Base-by-base conservation (phyloP, 768 basidiomycete species). In the Ramaria sp. region DNA sequence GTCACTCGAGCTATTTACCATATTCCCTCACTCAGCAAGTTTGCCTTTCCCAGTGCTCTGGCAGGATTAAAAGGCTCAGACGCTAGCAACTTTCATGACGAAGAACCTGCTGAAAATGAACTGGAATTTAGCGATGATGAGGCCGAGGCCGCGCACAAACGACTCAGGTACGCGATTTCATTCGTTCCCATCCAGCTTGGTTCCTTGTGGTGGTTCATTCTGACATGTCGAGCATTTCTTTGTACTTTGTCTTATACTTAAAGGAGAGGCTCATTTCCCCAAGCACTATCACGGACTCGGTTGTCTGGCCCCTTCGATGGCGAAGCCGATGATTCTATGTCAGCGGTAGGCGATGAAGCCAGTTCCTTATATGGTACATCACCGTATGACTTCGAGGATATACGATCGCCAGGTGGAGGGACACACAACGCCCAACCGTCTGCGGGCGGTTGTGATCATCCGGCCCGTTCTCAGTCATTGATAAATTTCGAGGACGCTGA, bases 81-180 rank as follows among this genome's bases (percentile, higher is more conserved):
- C 63, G 95, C 95, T 20, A 91, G 88, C 64, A 98, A 97, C 66
- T 76, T 92, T 10, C 82, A 92, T 62, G 95, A 98, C 65, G 95
- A 98, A 69, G 95, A 98, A 67, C 85, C 90, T 2, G 88, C 75
- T 1, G 92, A 90, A 19, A 81, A 91, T 55, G 95, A 97, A 65
- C 65, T 90, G 31, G 95, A 98, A 66, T 98, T 94, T 70, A 92
- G 89, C 3, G 95, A 98, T 62, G 95, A 98, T 62, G 95, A 98
- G 67, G 78, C 84, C 54, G 95, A 98, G 68, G 81, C 82, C 17
- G 83, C 81, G 30, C 78, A 84, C 65, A 88, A 79, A 70, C 73
- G 78, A 52, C 72, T 72, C 50, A 64, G 78, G 47, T 88, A 85
- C 33, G 43, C 43, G 12, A 5, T 27, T 34, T 57, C 46, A 33